Evolutionary conservation across 106 monocot species (phyloP), one percentile per base, ranked within the genome.

Genomic region (Amphibolis antarctica): DNA sequence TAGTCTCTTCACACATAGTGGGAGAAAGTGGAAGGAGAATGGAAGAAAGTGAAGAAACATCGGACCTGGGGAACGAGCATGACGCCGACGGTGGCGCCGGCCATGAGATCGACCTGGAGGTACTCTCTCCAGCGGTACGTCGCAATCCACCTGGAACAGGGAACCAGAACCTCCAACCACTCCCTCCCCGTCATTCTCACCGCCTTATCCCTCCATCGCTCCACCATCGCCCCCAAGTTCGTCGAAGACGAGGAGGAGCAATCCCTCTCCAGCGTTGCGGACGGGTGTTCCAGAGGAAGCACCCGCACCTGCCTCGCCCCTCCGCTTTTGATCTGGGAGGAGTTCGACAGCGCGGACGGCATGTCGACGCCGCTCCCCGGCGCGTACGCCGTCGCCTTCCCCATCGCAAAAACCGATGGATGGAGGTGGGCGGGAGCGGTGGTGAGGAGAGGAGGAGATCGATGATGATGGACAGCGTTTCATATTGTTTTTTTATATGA

Each of bases 51-150:
- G 29, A 5, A 6, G 14, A 11, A 25, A 64, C 12, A 18, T 15
- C 27, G 0, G 47, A 87, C 96, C 86, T 98, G 96, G 42, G 98
- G 98, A 25, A 98, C 85, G 65, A 98, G 98, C 98, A 98, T 98
- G 79, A 91, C 91, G 24, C 98, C 98, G 53, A 98, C 91, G 66
- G 87, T 98, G 72, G 71, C 45, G 42, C 98, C 98, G 18, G 98
- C 86, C 77, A 87, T 77, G 64, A 98, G 72, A 71, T 98, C 98
- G n/a, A 74, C 69, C 76, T 85, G 85, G 44, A 98, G 75, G 53
- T 75, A 85, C 60, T 87, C 98, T 50, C 70, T 51, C 82, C 78
- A 80, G 22, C 53, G 55, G 68, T 98, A 98, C 0, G 65, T 70
- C 66, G 84, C 59, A 59, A 91, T 82, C 98, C 98, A 98, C n/a